These are phyloP conservation scores for Suillus alpinus DNA, from an alignment of 768 basidiomycete genomes.

Conservation along the genomic window DNA sequence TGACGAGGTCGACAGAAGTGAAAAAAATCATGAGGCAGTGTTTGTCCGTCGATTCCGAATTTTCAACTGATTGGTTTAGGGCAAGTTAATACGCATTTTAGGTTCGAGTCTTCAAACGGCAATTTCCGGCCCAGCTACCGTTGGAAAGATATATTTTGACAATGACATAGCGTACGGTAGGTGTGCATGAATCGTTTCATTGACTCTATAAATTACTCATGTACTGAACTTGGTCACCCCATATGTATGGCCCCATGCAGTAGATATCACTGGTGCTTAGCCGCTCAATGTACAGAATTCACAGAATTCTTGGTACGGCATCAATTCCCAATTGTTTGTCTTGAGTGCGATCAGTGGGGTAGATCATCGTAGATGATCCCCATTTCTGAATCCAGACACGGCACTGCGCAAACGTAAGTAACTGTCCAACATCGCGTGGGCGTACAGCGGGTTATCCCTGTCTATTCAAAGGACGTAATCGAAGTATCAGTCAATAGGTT, in stretches of 20 bases:
- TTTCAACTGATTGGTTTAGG: conserved; percentile 2
- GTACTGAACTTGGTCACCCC: too few relatives aligned
- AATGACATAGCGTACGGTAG: too few relatives aligned
- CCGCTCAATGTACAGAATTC: neutral
- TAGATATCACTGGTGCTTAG: neutral
- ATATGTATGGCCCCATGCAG: neutral
- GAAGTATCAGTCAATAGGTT: neutral
- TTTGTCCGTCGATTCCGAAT: neutral
- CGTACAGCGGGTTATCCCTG: neutral
- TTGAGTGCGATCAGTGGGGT: neutral
- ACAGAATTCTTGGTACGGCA: neutral
- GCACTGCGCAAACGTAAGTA: neutral
- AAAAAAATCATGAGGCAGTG: neutral
- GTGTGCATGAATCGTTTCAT: neutral
- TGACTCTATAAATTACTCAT: neutral
- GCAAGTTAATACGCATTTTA: neutral
- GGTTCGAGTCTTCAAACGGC: neutral
- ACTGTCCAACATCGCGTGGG: neutral
- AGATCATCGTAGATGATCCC: too few relatives aligned
- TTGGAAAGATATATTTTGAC: too few relatives aligned
- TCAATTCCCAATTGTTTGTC: neutral
- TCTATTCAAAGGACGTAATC: neutral
- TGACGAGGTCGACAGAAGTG: neutral
- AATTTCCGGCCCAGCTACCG: too few relatives aligned
- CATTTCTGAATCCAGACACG: neutral